Evolutionary conservation across 805 yeast species (phyloP).

Genomic region (Sugiyamaella americana): DNA sequence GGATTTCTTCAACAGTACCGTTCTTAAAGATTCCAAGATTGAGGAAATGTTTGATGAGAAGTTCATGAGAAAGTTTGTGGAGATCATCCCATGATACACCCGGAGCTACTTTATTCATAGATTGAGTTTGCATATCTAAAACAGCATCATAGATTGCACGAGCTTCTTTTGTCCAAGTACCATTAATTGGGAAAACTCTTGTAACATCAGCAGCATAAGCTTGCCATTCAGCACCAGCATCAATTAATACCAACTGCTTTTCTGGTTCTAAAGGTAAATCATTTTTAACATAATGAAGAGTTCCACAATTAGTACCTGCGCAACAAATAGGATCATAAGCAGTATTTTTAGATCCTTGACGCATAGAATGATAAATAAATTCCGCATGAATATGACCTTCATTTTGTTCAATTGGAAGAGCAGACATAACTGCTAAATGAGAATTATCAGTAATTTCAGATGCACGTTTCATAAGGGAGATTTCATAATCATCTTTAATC

Average conservation of each 20-base stretch:
- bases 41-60: conserved; percentile 65
- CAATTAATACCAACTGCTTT: conserved; percentile 69
- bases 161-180: conserved; percentile 86
- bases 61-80: conserved; percentile 72
- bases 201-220: conserved; percentile 93
- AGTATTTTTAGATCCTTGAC: conserved; percentile 87
- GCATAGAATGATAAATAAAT: conserved; percentile 83
- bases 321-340: conserved; percentile 96
- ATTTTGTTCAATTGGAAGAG: conserved; percentile 74
- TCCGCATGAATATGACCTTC: conserved; percentile 96
- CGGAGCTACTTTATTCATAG: conserved; percentile 69
- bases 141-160: conserved; percentile 76
- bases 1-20: conserved; percentile 57
- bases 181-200: conserved; percentile 86
- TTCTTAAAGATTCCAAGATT: conserved; percentile 67
- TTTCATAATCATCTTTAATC: conserved; percentile 78
- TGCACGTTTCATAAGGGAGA: conserved; percentile 71
- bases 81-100: conserved; percentile 83
- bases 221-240: conserved; percentile 97
- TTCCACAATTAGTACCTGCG: conserved; percentile 84
- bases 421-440: conserved; percentile 89
- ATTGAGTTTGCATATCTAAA: conserved; percentile 68
- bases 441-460: conserved; percentile 80
- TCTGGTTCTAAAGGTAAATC: conserved; percentile 50
- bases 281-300: conserved; percentile 83